These are phyloP conservation scores for Hymenoscyphus infarciens DNA, from an alignment of 2,329 filamentous ascomycete genomes.

Conservation along the genomic window DNA sequence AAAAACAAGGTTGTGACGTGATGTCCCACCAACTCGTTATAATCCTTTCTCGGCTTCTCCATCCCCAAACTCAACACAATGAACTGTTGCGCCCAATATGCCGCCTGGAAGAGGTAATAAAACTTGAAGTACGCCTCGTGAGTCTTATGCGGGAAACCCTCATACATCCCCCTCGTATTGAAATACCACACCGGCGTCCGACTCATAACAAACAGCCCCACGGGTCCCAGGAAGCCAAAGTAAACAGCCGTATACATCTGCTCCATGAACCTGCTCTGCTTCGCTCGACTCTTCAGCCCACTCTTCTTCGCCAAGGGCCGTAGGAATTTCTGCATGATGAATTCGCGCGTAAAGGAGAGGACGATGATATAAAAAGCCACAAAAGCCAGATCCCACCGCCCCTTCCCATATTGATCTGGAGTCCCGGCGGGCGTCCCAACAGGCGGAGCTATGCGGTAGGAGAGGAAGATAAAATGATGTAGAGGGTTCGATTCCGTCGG, in stretches of 20 bases:
- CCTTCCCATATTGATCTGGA: slow-evolving; percentile 77
- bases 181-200: slow-evolving; percentile 91
- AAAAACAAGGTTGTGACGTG: slow-evolving; percentile 83
- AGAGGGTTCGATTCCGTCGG: slow-evolving; percentile 76
- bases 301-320: slow-evolving; percentile 68
- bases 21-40: slow-evolving; percentile 86
- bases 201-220: slow-evolving; percentile 86
- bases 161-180: slow-evolving; percentile 87
- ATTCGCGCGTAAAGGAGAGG: slow-evolving; percentile 88
- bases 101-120: slow-evolving; percentile 90
- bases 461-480: slow-evolving; percentile 81
- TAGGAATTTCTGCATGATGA: slow-evolving; percentile 88
- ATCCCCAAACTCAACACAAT: slow-evolving; percentile 84
- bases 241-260: slow-evolving; percentile 92
- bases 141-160: slow-evolving; percentile 76
- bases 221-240: slow-evolving; percentile 77
- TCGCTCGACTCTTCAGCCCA: slow-evolving; percentile 68
- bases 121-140: slow-evolving; percentile 84
- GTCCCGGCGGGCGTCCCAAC: slow-evolving; percentile 40
- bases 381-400: slow-evolving; percentile 77
- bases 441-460: slow-evolving; percentile 66
- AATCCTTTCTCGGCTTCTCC: slow-evolving; percentile 93
- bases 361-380: slow-evolving; percentile 86
- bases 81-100: slow-evolving; percentile 92
- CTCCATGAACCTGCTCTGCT: slow-evolving; percentile 92